Percentiles rank a stretch among this genome's conserved stretches.
Evolutionary conservation across 768 basidiomycete genomes (phyloP).

Genomic region (Russula brevipes): DNA sequence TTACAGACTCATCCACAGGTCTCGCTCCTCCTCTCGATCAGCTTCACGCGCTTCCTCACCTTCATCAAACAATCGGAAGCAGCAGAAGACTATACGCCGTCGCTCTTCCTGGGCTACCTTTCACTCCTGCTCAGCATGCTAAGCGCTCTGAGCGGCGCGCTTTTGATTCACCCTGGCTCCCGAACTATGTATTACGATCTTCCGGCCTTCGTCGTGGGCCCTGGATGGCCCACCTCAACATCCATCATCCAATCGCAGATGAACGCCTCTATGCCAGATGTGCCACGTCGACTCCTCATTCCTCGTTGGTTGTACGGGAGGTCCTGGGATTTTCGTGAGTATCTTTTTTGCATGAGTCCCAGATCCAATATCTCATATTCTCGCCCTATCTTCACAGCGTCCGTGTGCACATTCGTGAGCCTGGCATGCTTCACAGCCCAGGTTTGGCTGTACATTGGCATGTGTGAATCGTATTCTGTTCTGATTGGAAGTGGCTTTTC

Average conservation of each 20-base stretch:
- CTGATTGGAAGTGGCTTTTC: constrained; percentile 1
- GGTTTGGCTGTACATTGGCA: constrained; percentile 10
- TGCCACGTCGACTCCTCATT: neutral
- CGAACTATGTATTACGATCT: neutral
- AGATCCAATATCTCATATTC: neutral
- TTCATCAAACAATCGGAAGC: constrained; percentile 6
- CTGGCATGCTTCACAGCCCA: neutral
- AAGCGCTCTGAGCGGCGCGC: constrained; percentile 1
- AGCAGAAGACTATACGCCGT: neutral
- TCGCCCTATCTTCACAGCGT: neutral
- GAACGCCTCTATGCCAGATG: neutral
- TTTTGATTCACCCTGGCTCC: neutral
- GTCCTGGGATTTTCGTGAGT: constrained; percentile 7
- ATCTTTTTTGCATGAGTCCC: neutral
- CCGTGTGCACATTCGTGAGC: neutral
- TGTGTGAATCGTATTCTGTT: neutral
- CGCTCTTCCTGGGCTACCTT: constrained; percentile 1
- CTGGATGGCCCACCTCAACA: neutral
- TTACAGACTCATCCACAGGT: neutral
- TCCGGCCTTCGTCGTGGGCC: neutral
- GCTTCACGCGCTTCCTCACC: constrained; percentile 2
- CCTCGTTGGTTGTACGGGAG: neutral
- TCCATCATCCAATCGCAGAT: neutral
- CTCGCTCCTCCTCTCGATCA: neutral
- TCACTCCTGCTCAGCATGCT: constrained; percentile 19